These are phyloP conservation scores for Vanrija sp. DNA, from an alignment of 1,284 basidiomycete species.

Conservation along the genomic window DNA sequence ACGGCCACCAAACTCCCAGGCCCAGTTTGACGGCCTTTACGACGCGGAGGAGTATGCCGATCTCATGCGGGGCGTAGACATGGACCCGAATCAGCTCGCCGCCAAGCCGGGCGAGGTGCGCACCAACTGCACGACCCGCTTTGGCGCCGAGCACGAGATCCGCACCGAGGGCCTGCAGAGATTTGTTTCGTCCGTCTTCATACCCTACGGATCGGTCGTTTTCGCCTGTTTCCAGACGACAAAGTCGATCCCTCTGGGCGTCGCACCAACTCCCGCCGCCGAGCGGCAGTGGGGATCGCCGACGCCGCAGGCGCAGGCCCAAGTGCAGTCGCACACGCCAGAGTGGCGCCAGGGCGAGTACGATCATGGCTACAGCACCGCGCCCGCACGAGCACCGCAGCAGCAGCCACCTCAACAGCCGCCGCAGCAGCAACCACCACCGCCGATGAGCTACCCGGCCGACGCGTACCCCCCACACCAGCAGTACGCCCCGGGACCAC, in stretches of 20 bases:
- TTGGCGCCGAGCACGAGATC: constrained; percentile 72
- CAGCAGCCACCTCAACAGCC: neutral
- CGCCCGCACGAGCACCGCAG: neutral
- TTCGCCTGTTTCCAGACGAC: constrained; percentile 52
- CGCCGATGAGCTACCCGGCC: neutral
- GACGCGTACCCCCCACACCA: neutral
- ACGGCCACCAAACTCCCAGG: constrained; percentile 23
- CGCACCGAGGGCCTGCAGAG: constrained; percentile 56
- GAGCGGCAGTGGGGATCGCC: neutral
- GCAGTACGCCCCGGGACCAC: neutral
- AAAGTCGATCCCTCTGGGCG: constrained; percentile 56
- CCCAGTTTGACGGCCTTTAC: constrained; percentile 57
- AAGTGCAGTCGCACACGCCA: constrained; percentile 3
- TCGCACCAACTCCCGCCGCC: neutral
- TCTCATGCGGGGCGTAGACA: constrained; percentile 73
- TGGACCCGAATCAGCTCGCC: constrained; percentile 54
- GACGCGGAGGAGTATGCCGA: constrained; percentile 75
- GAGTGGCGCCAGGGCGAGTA: neutral
- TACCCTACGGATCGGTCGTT: constrained; percentile 74
- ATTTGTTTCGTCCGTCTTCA: constrained; percentile 83
- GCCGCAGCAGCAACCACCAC: neutral
- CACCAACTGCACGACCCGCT: constrained; percentile 90
- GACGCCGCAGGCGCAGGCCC: neutral
- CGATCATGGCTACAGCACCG: neutral
- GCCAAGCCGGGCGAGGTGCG: constrained; percentile 60